These are phyloP conservation scores for Chamaenerion angustifolium DNA, from an alignment of 345 rosid genomes.

Conservation along the genomic window DNA sequence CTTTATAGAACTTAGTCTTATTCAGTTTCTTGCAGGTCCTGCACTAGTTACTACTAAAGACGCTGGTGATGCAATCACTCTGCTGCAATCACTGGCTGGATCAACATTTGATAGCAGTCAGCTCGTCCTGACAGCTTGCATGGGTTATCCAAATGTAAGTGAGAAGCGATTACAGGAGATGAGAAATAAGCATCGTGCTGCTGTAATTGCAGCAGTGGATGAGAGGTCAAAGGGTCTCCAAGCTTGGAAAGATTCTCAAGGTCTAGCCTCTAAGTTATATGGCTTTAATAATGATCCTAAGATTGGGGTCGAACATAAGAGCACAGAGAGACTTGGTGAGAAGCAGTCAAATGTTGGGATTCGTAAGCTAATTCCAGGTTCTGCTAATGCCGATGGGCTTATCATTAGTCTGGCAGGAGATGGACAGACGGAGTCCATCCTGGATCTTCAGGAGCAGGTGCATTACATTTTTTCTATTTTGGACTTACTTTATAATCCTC, in stretches of 20 bases:
- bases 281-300: constrained; percentile 73
- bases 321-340: constrained; percentile 7
- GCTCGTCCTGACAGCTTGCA: constrained; percentile 95
- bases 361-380: constrained; percentile 63
- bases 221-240: constrained; percentile 93
- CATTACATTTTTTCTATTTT: constrained; percentile 1
- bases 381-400: constrained; percentile 60
- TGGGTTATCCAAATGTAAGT: constrained; percentile 92
- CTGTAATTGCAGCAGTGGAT: constrained; percentile 67
- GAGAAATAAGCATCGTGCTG: constrained; percentile 78
- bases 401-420: constrained; percentile 59
- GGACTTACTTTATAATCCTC: background rate
- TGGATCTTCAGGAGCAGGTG: constrained; percentile 93
- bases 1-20: constrained; percentile 21
- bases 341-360: constrained; percentile 41
- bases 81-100: constrained; percentile 90
- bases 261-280: constrained; percentile 84
- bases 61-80: constrained; percentile 98
- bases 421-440: constrained; percentile 53
- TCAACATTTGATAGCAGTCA: constrained; percentile 99
- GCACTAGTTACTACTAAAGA: constrained; percentile 95
- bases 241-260: constrained; percentile 78
- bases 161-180: constrained; percentile 64
- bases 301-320: constrained; percentile 36
- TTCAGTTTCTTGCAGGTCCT: constrained; percentile 56